Base-by-base conservation (phyloP, 1,284 basidiomycete species). In the Apiotrichum akiyoshidainum region DNA sequence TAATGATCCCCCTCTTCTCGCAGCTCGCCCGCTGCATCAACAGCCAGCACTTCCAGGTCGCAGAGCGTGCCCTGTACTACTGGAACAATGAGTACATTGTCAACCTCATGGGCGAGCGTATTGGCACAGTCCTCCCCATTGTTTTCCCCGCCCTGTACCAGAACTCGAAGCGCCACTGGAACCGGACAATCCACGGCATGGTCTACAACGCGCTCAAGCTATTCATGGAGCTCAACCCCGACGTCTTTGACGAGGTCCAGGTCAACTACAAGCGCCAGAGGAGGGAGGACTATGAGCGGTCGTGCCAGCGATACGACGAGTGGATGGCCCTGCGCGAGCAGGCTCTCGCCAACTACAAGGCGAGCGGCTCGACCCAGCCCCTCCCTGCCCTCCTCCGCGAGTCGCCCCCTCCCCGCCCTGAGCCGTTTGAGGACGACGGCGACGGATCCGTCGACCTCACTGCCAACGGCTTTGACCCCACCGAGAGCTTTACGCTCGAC, bases 81-180 rank as follows among this genome's bases (percentile, higher is more conserved):
- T 97, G 93, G 93, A 96, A 99, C 80, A 99, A 99, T 80, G 96
- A 99, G 80, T 99, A 99, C 79, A 94, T 99, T 67, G 92, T 99
- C 71, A 99, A 97, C 78, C 84, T 99, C 54, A 99, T 99, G 88
- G 92, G 92, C 76, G 93, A 98, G 74, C 98, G 99, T 74, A 84
- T 99, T 65, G 80, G 86, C 19, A 80, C 88, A 60, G 87, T 99
- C 63, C 82, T 99, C 46, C 96, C 96, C 2, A 91, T 99, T 70
- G 94, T 99, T 49, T 99, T 99, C 81, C 92, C 94, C n/a, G 89
- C 93, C 9, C 80, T 99, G 65, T 98, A 97, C 77, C 90, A 88
- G 54, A 99, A 97, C 78, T 98, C 95, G 39, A 92, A 92, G 77
- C 87, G 89, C 42, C 96, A 99, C 77, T 99, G 96, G 96, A 99